Conservation (phyloP, 148 eudicot species). For the Silene latifolia region DNA sequence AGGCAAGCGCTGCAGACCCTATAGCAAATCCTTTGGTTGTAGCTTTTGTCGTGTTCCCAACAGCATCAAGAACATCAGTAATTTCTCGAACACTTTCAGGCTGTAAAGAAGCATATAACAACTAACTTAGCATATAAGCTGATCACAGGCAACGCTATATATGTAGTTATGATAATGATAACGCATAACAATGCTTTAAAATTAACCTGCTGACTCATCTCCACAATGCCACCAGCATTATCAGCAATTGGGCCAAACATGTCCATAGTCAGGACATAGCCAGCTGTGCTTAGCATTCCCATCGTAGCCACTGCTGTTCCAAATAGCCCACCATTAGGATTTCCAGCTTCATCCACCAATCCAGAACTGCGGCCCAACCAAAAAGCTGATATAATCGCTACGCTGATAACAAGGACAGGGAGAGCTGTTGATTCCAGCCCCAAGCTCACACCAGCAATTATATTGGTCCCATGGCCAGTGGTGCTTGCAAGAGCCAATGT, state of each 20-base stretch:
- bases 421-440: conserved; percentile 98
- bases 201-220: conserved; percentile 98
- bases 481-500: conserved; percentile 84
- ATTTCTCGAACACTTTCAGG: conserved; percentile 98
- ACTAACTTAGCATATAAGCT: conserved; percentile 15
- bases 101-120: conserved; percentile 34
- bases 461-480: conserved; percentile 97
- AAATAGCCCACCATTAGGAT: conserved; percentile 94
- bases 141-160: background rate
- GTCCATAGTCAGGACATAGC: conserved; percentile 98
- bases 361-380: conserved; percentile 98
- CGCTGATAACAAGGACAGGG: conserved; percentile 92
- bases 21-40: conserved; percentile 99
- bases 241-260: conserved; percentile 99
- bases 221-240: conserved; percentile 99
- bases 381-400: conserved; percentile 77
- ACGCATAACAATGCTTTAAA: background rate
- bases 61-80: conserved; percentile 96
- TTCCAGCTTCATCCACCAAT: conserved; percentile 84
- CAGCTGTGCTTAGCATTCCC: conserved; percentile 99
- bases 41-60: conserved; percentile 98
- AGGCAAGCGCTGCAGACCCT: conserved; percentile 98
- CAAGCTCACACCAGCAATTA: conserved; percentile 97
- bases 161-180: background rate
- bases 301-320: conserved; percentile 99